A percentile compares a stretch with the other conserved stretches of the same genome.
phyloP scores from a whole-genome alignment of 306 rosid genomes.

The Elaeagnus macrophylla region DNA sequence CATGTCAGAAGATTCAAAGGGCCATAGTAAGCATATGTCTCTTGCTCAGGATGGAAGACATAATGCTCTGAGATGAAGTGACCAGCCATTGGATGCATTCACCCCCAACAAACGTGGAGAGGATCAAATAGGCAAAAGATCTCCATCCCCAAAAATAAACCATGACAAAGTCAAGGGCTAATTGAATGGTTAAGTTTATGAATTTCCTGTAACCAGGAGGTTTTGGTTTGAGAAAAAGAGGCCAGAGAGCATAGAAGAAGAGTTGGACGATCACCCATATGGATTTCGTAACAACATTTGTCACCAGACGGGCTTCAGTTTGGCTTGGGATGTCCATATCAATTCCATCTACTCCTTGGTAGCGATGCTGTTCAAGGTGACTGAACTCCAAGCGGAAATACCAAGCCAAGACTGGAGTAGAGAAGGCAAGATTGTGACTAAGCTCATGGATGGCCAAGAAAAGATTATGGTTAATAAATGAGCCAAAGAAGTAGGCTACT shows the following conservation, averaged over 20 bases:
- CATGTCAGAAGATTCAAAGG: slow-evolving; percentile 79
- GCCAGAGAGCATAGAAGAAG: slow-evolving; percentile 80
- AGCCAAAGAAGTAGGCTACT: slow-evolving; percentile 78
- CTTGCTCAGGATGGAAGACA: slow-evolving; percentile 74
- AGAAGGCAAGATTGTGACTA: slow-evolving; percentile 94
- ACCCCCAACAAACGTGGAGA: slow-evolving; percentile 83
- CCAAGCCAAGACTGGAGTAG: slow-evolving; percentile 73
- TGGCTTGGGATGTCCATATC: slow-evolving; percentile 87
- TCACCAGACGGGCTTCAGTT: slow-evolving; percentile 64
- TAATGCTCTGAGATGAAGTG: slow-evolving; percentile 94
- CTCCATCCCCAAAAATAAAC: slow-evolving; percentile 71
- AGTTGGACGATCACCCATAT: slow-evolving; percentile 80
- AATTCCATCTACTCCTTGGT: slow-evolving; percentile 86
- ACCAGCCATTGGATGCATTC: slow-evolving; percentile 99
- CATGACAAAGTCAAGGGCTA: slow-evolving; percentile 52
- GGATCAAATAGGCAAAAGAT: slow-evolving; percentile 62
- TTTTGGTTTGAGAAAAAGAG: slow-evolving; percentile 75
- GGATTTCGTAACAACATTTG: slow-evolving; percentile 41
- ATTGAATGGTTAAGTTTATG: slow-evolving; percentile 56
- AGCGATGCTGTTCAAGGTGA: slow-evolving; percentile 90
- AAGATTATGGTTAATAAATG: slow-evolving; percentile 91
- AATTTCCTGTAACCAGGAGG: slow-evolving; percentile 90
- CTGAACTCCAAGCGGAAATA: slow-evolving; percentile 83
- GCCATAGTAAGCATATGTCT: slow-evolving; percentile 89
- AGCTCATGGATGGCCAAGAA: slow-evolving; percentile 94